Percentiles rank a stretch among this genome's conserved stretches.
Conservation (phyloP, 2,329 filamentous ascomycete species). For the Trichoderma atroviride region DNA sequence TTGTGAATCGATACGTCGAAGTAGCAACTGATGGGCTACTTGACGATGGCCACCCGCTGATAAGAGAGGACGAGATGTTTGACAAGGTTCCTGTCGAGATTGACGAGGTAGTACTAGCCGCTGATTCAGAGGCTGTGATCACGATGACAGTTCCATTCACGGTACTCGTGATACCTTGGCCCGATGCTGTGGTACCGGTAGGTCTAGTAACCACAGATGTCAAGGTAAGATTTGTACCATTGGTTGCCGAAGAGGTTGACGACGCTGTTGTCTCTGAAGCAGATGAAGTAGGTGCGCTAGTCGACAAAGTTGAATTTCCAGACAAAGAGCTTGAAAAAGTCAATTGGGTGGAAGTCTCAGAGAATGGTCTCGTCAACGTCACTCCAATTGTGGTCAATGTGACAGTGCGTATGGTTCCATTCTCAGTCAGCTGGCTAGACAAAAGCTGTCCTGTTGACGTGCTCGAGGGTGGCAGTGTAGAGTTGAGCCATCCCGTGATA, state of each 20-base stretch:
- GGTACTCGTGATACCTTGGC: conserved; percentile 5
- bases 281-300: not conserved
- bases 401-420: not conserved
- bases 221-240: not conserved
- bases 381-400: not conserved
- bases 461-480: not conserved
- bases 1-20: conserved; percentile 19
- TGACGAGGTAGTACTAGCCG: conserved; percentile 1
- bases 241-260: not conserved
- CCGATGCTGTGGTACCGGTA: not conserved
- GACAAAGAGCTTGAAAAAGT: not conserved
- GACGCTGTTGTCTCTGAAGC: not conserved
- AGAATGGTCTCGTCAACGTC: not conserved
- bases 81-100: not conserved
- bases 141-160: conserved; percentile 23
- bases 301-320: not conserved
- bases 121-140: conserved; percentile 9
- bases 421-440: not conserved
- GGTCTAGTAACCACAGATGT: conserved; percentile 12
- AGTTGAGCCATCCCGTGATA: not conserved
- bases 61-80: conserved; percentile 5
- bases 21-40: conserved; percentile 6
- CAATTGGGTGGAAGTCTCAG: not conserved
- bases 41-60: conserved; percentile 2
- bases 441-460: not conserved